A percentile compares a stretch with the other conserved stretches of the same genome.
phyloP scores from a whole-genome alignment of 352 stramenopile genomes.

The Phytophthora fragariaefolia region DNA sequence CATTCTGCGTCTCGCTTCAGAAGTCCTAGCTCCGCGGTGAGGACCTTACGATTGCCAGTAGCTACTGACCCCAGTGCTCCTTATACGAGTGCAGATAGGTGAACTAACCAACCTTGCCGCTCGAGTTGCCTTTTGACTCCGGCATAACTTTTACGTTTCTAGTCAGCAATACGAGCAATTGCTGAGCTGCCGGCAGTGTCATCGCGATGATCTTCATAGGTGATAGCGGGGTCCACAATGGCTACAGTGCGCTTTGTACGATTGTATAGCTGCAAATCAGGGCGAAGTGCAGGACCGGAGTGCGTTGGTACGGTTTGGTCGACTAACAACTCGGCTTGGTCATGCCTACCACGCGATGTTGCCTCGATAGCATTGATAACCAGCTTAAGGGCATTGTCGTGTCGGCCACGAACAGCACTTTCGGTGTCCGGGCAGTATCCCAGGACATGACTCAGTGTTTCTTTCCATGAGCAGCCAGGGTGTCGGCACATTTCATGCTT shows the following conservation, averaged over 20 bases:
- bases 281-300: neutral
- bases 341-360: neutral
- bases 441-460: neutral
- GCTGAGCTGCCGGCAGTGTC: neutral
- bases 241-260: neutral
- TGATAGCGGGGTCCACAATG: neutral
- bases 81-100: constrained; percentile 15
- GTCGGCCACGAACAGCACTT: neutral
- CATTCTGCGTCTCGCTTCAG: constrained; percentile 10
- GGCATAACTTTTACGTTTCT: neutral
- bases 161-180: neutral
- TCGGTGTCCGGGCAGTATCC: neutral
- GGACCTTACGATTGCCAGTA: neutral
- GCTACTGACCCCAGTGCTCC: constrained; percentile 10
- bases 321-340: neutral
- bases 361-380: neutral
- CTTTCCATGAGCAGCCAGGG: neutral
- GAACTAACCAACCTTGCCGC: neutral
- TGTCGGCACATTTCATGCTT: neutral
- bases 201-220: neutral
- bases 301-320: neutral
- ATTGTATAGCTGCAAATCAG: neutral
- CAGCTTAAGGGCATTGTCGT: neutral
- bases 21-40: constrained; percentile 10
- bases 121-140: neutral